Base-by-base conservation (phyloP, 257 asterid species). In the Echites panduratus region DNA sequence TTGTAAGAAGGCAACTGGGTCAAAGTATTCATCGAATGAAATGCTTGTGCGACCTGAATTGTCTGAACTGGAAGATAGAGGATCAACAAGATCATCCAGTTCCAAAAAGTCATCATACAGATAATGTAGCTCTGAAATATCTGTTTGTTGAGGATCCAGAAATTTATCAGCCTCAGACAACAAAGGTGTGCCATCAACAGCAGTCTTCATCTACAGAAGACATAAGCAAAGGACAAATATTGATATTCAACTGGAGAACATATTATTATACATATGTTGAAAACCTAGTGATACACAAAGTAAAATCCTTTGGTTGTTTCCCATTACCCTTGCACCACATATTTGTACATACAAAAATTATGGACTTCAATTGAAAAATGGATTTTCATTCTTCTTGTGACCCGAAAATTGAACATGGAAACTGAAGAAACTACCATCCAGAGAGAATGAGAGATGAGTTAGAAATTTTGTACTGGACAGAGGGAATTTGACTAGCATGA, bases 21-120 rank as follows among this genome's bases (percentile, higher is more conserved):
- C 90, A 56, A 92, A 89, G 41, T 27, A 86, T 50, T 85, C 92
- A 59, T 88, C 98, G 9, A 89, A 88, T 43, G 68, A 54, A 32
- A 84, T 66, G 84, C 88, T 87, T 13, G 77, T 75, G 76, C 86
- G 76, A 26, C 85, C 83, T 20, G 92, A 84, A 63, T 85, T 85
- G 73, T 70, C 84, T 22, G 89, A 89, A 77, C 91, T 89, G 14
- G 85, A 82, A 73, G 83, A 85, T 53, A 48, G 75, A 0, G 76
- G 84, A 26, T 84, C 84, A 20, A 2, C 79, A 63, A 89, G 84
- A 68, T 89, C 96, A 66, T 83, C 19, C 79, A 85, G 43, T 76
- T 87, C 93, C 76, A 89, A 54, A 80, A 35, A 77, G 66, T 77
- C 80, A 4, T 86, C 95, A 62, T 73, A 6, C 56, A 85, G 24